Base-by-base conservation (phyloP, 495 filamentous ascomycete species). In the Bacidia gigantensis region DNA sequence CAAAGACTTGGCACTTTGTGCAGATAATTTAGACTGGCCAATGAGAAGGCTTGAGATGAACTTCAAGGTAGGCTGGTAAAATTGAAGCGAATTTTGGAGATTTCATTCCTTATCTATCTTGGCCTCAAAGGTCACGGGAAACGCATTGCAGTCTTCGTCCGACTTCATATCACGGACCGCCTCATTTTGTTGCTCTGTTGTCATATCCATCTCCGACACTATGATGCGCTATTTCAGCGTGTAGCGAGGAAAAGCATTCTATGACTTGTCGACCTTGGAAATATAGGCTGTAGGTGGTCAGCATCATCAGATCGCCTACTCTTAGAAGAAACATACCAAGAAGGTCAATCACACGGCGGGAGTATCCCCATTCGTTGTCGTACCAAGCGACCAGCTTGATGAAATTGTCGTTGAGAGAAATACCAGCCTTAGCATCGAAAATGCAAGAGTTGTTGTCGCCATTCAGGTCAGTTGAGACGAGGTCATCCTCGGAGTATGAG, bases 371-470 rank as follows among this genome's bases (percentile, higher is more conserved):
- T 74, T 87, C 83, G 72, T 87, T 87, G 79, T 96, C 90, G 76
- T 98, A 98, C 92, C 92, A 98, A 63, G 83, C 81, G 67, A 98
- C 82, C 39, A 98, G 79, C 83, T 98, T 98, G 78, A 97, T 82
- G 74, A 98, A 98, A 80, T 97, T 86, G 59, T 85, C 68, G 82
- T 98, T 98, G 55, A 98, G 82, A 59, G 89, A 83, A 70, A 98
- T 97, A 80, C 92, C 92, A 47, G 92, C 92, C 85, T 95, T 95
- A 69, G 90, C 90, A 72, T 98, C 92, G 73, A 98, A 96, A 81
- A 98, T 92, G 71, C 88, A 95, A 57, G 89, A 95, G 79, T 79
- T 67, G 67, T 72, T 76, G 73, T 96, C 83, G 70, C 93, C 92
- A 74, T 84, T 92, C 69, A 97, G 62, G 69, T 98, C 92, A 58